phyloP scores from a whole-genome alignment of 73 alveolate species.

The Loxodes magnus region DNA sequence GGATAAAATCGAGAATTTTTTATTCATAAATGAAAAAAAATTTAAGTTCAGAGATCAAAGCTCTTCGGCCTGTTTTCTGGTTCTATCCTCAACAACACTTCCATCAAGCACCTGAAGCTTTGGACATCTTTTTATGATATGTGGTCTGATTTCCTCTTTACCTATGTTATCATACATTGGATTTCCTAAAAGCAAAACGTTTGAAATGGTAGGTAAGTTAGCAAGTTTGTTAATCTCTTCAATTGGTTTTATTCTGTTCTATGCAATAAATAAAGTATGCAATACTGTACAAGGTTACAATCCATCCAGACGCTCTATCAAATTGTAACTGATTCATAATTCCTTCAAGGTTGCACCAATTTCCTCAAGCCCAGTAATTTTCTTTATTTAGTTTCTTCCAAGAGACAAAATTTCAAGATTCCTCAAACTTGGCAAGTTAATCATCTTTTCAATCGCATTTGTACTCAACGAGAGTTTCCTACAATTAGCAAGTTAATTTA shows the following conservation, averaged over 20 bases:
- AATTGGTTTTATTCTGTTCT: constrained; percentile 76
- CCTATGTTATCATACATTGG: constrained; percentile 70
- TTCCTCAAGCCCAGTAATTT: constrained; percentile 93
- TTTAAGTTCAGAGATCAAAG: no score
- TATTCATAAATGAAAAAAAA: no score
- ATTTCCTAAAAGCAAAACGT: constrained; percentile 67
- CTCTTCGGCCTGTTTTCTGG: constrained; percentile 50
- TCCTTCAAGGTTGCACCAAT: constrained; percentile 90
- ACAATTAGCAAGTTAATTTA: constrained; percentile 49
- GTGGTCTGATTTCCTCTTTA: constrained; percentile 75
- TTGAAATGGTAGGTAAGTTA: constrained; percentile 67
- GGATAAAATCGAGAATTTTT: no score
- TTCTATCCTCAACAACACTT: constrained; percentile 53
- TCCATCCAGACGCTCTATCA: constrained; percentile 93
- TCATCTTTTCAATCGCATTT: constrained; percentile 85
- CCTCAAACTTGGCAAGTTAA: constrained; percentile 74
- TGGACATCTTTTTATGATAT: constrained; percentile 75
- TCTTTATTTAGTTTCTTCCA: constrained; percentile 93
- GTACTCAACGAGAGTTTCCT: constrained; percentile 80
- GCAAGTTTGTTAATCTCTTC: constrained; percentile 82
- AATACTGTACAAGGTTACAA: constrained; percentile 84
- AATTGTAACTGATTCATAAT: constrained; percentile 95
- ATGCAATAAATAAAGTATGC: constrained; percentile 71
- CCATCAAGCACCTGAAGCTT: constrained; percentile 81
- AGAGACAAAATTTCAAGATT: constrained; percentile 84